A percentile compares a stretch with the other conserved stretches of the same genome.
Evolutionary conservation across 2,329 filamentous ascomycete genomes (phyloP).

Genomic region (Fusarium denticulatum): DNA sequence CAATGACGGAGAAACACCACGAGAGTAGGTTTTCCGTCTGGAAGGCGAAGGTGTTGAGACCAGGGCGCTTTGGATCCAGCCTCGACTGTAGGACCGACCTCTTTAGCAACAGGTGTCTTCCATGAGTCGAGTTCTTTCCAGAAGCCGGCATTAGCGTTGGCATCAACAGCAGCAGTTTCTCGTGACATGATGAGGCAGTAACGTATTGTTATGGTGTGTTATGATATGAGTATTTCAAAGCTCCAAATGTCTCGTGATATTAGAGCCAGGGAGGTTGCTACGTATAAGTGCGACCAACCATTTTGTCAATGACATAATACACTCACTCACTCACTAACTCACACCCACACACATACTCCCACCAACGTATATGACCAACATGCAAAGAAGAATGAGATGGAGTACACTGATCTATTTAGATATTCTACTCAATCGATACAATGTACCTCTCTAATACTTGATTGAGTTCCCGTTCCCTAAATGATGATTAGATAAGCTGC

Average conservation of each 20-base stretch:
- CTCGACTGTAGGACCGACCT: slow-evolving; percentile 59
- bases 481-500: slow-evolving; percentile 33
- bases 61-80: slow-evolving; percentile 67
- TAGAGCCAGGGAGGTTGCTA: neutral
- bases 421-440: neutral
- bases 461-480: neutral
- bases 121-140: slow-evolving; percentile 54
- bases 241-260: slow-evolving; percentile 20
- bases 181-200: slow-evolving; percentile 26
- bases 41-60: slow-evolving; percentile 62
- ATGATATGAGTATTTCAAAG: neutral
- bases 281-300: slow-evolving; percentile 11
- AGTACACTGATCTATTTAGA: neutral
- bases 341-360: neutral
- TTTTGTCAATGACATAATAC: slow-evolving; percentile 33
- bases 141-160: slow-evolving; percentile 34
- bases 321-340: neutral
- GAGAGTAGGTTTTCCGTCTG: slow-evolving; percentile 65
- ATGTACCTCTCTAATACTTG: neutral
- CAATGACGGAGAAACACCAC: slow-evolving; percentile 78
- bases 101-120: slow-evolving; percentile 53
- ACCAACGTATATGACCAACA: neutral
- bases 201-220: neutral
- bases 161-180: neutral
- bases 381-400: neutral